Evolutionary conservation across 2,329 filamentous ascomycete genomes (phyloP), one percentile per base, ranked within the genome.

Genomic region (Penicillium sp.): DNA sequence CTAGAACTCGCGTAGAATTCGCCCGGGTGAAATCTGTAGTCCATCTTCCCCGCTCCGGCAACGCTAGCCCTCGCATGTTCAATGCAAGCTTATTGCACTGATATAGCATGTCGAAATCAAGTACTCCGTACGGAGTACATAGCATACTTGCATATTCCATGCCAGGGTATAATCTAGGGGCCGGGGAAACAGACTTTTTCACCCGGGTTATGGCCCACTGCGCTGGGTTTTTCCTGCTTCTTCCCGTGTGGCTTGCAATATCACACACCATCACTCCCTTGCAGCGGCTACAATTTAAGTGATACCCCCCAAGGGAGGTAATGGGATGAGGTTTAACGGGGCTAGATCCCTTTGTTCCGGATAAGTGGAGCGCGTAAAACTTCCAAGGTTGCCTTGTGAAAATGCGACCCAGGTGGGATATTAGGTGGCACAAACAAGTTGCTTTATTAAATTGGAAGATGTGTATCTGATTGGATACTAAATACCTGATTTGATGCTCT

Each of bases 221-320:
- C 10, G 28, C 10, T 6, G 10, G 8, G n/a, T 33, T 4, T 14
- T 26, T 28, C 25, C 45, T 48, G 25, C 35, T 38, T 30, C 16
- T 5, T 45, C 31, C 49, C 30, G 30, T 35, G 36, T 49, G 19
- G 44, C 22, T 31, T 41, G 9, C n/a, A 26, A 50, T 31, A 50
- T 54, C 51, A 50, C 30, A 30, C n/a, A n/a, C 43, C 37, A 42
- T 49, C 19, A 33, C 37, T 54, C 51, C 46, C 46, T 44, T 51
- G 31, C 38, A 50, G 37, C 16, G 8, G 28, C n/a, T 49, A 5
- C n/a, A 5, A 16, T 40, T 49, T 31, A 41, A 41, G 46, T 41
- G 22, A 22, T 41, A 22, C 8, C n/a, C n/a, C n/a, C n/a, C 5
- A 35, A 31, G 9, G 16, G 28, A 36, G 22, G 33, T 28, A 11